Base-by-base conservation (phyloP, 371 early-diverging fungal species). In the Furculomyces boomerangus region DNA sequence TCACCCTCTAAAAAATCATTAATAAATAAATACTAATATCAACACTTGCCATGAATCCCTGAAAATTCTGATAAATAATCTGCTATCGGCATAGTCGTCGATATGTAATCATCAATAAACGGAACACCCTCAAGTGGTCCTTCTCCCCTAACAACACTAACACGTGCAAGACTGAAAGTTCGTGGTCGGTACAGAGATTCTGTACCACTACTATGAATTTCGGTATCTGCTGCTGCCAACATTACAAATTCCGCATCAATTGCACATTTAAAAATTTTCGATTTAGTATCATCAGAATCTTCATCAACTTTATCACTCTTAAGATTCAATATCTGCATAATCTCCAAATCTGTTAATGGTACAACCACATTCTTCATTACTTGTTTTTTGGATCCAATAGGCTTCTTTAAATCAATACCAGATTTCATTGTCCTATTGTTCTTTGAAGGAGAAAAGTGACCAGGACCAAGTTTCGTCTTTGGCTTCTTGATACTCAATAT, bases 221-320 rank as follows among this genome's bases (percentile, higher is more conserved):
- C 96, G 2, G 83, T 83, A 55, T 90, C 88, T 53, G 90, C 93
- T 64, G 79, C 65, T 40, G 77, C 83, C 32, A 90, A 63, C 1
- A 88, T 81, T 2, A 95, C 92, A 72, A 93, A 95, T 66, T 95
- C 96, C 0, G 93, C 88, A 62, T 95, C 96, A 51, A 95, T 78
- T 0, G 91, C 94, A 13, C 65, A 68, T 7, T 29, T 16, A 30
- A 67, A 57, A 7, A 8, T 45, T 10, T 26, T 26, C 45, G 45
- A 20, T 39, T 39, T 10, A n/a, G n/a, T 39, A 14, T 39, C 14
- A n/a, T 39, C 39, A 39, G n/a, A n/a, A 14, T 39, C 39, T 26
- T 45, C 45, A 7, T 5, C 24, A 45, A 26, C 26, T 45, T 35
- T 35, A 7, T 7, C 10, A 35, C 16, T 16, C 16, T 35, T 35